These are phyloP conservation scores for Starmerella floricola DNA, from an alignment of 805 yeast genomes.

Conservation along the genomic window DNA sequence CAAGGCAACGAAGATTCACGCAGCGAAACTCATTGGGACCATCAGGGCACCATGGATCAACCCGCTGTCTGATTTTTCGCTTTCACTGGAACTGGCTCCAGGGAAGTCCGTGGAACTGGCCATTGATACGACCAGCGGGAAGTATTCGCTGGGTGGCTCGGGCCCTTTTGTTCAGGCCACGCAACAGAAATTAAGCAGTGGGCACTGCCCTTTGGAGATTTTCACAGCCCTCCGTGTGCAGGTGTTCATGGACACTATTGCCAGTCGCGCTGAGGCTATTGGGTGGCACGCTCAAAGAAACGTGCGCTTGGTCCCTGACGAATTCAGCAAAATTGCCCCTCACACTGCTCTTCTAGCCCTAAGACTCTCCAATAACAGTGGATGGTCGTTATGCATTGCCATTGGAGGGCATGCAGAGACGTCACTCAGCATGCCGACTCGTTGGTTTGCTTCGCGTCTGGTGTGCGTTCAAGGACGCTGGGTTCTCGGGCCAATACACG, in stretches of 20 bases:
- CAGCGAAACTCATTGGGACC: constrained; percentile 7
- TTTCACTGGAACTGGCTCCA: constrained; percentile 10
- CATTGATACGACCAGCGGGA: constrained; percentile 23
- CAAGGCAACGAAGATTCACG: constrained; percentile 16
- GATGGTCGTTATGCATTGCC: constrained; percentile 33
- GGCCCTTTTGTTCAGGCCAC: constrained; percentile 18
- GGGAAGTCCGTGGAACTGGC: constrained; percentile 16
- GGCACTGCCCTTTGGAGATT: constrained; percentile 24
- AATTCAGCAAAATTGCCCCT: constrained; percentile 30
- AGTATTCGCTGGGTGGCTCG: constrained; percentile 14
- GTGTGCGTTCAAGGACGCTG: constrained; percentile 20
- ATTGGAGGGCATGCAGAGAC: constrained; percentile 9
- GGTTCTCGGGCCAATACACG: constrained; percentile 20
- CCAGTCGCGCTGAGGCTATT: constrained; percentile 43
- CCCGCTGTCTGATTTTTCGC: constrained; percentile 3
- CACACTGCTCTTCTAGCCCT: constrained; percentile 24
- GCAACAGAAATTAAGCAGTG: constrained; percentile 19
- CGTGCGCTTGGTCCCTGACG: constrained; percentile 40
- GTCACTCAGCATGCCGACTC: neutral
- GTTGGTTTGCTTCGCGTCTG: constrained; percentile 22
- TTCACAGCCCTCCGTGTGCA: constrained; percentile 39
- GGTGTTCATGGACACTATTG: constrained; percentile 39
- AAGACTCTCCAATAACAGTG: constrained; percentile 27
- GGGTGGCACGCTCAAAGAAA: constrained; percentile 58
- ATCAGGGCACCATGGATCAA: constrained; percentile 16